These are phyloP conservation scores for Letharia lupina DNA, from an alignment of 495 filamentous ascomycete species.

Conservation along the genomic window DNA sequence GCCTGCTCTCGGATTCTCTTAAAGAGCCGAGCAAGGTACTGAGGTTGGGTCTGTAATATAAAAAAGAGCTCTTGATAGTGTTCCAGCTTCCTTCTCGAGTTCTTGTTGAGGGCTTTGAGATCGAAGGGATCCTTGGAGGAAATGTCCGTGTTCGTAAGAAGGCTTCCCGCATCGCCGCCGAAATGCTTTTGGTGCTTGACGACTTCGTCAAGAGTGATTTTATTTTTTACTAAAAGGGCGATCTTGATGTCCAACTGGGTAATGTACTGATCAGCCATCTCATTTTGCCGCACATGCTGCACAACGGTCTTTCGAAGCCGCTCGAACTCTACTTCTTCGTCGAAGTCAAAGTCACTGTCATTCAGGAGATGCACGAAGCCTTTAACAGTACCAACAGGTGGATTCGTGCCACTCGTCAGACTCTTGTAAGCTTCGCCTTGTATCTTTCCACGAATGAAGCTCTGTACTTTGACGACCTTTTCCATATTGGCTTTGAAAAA, in stretches of 20 bases:
- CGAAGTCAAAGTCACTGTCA: slow-evolving; percentile 97
- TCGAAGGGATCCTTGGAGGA: slow-evolving; percentile 89
- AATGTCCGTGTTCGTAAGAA: slow-evolving; percentile 79
- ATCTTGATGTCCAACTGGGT: slow-evolving; percentile 99
- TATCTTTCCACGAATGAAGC: slow-evolving; percentile 84
- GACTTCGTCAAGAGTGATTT: slow-evolving; percentile 97
- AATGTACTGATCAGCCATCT: slow-evolving; percentile 94
- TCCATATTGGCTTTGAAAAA: slow-evolving; percentile 96
- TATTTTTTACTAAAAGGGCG: slow-evolving; percentile 95
- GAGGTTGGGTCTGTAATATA: slow-evolving; percentile 90
- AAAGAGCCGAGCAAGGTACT: slow-evolving; percentile 87
- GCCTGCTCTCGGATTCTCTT: slow-evolving; percentile 73
- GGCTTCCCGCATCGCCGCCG: slow-evolving; percentile 78
- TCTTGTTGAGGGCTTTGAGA: slow-evolving; percentile 94
- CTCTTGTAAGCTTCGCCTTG: slow-evolving; percentile 98
- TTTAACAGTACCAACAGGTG: slow-evolving; percentile 91
- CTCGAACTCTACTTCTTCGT: slow-evolving; percentile 96
- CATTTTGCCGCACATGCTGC: slow-evolving; percentile 93
- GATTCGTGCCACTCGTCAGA: slow-evolving; percentile 92
- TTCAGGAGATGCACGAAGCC: slow-evolving; percentile 97
- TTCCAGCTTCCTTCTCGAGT: slow-evolving; percentile 85
- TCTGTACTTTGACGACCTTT: slow-evolving; percentile 97
- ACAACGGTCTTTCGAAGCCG: slow-evolving; percentile 86
- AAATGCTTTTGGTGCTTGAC: slow-evolving; percentile 95
- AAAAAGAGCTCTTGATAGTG: slow-evolving; percentile 98